Evolutionary conservation across 495 filamentous ascomycete species (phyloP).

Genomic region (Penicillium steckii): DNA sequence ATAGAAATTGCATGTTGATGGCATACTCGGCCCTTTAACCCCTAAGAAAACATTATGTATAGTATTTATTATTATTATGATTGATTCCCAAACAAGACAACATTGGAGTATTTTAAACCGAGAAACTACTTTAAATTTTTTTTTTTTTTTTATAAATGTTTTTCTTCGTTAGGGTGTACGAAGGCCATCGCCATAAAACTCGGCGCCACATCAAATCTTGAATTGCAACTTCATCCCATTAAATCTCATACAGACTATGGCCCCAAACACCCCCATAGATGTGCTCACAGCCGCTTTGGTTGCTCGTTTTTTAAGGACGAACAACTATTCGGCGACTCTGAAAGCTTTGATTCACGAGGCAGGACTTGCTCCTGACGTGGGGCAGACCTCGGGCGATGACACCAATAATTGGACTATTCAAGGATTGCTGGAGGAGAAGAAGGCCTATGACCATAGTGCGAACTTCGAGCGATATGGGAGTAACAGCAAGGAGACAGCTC

Average conservation of each 20-base stretch:
- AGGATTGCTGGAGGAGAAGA: constrained; percentile 64
- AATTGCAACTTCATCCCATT: no score
- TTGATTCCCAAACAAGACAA: neutral
- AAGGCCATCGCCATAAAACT: no score
- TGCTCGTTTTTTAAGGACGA: constrained; percentile 60
- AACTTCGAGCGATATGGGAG: constrained; percentile 55
- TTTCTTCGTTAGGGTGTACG: no score
- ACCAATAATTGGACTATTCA: constrained; percentile 59
- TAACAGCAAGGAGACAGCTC: constrained; percentile 31
- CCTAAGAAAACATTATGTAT: neutral
- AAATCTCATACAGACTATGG: constrained; percentile 18
- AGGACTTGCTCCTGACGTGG: constrained; percentile 45
- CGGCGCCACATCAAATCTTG: no score
- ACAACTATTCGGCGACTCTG: constrained; percentile 60
- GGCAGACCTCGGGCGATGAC: constrained; percentile 41
- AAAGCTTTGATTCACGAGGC: constrained; percentile 62
- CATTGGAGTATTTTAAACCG: no score
- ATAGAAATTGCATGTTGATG: constrained; percentile 11
- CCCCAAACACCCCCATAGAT: constrained; percentile 19
- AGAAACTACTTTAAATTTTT: no score
- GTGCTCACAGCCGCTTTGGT: constrained; percentile 49
- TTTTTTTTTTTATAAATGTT: no score
- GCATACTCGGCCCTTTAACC: neutral
- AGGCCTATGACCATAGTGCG: constrained; percentile 55
- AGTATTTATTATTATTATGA: neutral